Evolutionary conservation across 1,284 basidiomycete species (phyloP), one percentile per base, ranked within the genome.

Genomic region (Puccinia novopanici): DNA sequence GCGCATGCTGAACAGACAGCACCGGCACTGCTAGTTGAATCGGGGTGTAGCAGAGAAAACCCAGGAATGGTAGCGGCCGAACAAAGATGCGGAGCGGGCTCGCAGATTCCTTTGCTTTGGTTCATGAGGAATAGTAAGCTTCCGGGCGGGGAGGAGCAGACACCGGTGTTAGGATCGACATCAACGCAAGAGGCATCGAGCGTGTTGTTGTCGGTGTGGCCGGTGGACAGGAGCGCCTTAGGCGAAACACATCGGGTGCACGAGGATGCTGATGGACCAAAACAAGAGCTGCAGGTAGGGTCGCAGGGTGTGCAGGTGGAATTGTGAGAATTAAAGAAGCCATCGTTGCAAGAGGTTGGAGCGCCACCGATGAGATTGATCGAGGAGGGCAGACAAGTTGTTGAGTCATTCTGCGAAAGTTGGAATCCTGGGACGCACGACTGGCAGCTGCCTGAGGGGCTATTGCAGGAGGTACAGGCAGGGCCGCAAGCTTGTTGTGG

Each of bases 21-120:
- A 13, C 59, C 45, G 9, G 24, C 30, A 65, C 42, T 63, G 22
- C 59, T 52, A 30, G 24, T 65, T 27, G 61, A 76, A 37, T 27
- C 61, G 27, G 45, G 45, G 52, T 55, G 52, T 9, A 40, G 48
- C 27, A 65, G 37, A 50, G 74, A 76, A 45, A 76, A 76, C n/a
- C 74, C 74, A 76, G 74, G 74, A 52, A 76, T 63, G 17, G 45
- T 30, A 42, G 74, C 57, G 40, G 48, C 74, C 37, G 59, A 30
- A 50, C 74, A 76, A 59, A 76, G 74, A 55, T 45, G 74, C 24
- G 74, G 74, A 8, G 61, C 74, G 19, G 74, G 61, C 10, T 76
- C 74, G 74, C 74, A 76, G n/a, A 76, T 65, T 27, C 63, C 63
- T 76, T 63, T 76, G 42, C 27, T 67, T 63, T 63, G 63, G 30